Evolutionary conservation across 2,329 filamentous ascomycete species (phyloP).

Genomic region (Pezicula neosporulosa): DNA sequence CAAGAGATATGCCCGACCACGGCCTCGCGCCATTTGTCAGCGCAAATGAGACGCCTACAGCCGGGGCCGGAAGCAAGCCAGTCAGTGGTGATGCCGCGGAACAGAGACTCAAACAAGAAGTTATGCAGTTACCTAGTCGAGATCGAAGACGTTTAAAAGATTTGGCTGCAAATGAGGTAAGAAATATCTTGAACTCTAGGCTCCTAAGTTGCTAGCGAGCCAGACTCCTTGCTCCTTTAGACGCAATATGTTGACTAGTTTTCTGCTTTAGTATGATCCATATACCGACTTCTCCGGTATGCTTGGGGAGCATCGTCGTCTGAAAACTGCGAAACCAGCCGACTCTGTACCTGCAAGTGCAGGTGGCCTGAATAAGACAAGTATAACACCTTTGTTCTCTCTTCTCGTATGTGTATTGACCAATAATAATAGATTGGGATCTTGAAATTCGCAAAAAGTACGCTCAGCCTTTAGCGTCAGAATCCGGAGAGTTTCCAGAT

Average conservation of each 20-base stretch:
- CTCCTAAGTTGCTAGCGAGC: not conserved
- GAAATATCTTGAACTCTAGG: constrained; percentile 17
- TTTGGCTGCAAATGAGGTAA: constrained; percentile 56
- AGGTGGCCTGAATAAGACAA: constrained; percentile 76
- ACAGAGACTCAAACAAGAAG: constrained; percentile 62
- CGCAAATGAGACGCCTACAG: constrained; percentile 63
- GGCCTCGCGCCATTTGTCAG: constrained; percentile 69
- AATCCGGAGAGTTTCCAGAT: constrained; percentile 69
- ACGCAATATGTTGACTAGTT: not conserved
- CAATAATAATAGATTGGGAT: constrained; percentile 51
- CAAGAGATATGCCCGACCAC: constrained; percentile 64
- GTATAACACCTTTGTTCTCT: constrained; percentile 46
- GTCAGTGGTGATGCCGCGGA: constrained; percentile 64
- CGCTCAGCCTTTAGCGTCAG: constrained; percentile 59
- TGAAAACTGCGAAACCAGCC: constrained; percentile 38
- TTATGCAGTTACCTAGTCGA: constrained; percentile 66
- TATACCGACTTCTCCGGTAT: constrained; percentile 26
- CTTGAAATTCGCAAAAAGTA: constrained; percentile 65
- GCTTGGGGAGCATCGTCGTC: constrained; percentile 30
- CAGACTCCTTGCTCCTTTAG: not conserved
- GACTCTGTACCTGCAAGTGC: constrained; percentile 66
- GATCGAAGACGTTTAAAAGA: constrained; percentile 67
- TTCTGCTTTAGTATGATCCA: constrained; percentile 23
- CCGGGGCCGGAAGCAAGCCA: constrained; percentile 55
- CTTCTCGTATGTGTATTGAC: constrained; percentile 11